These are phyloP conservation scores for Claviceps sorghi DNA, from an alignment of 2,329 filamentous ascomycete genomes.

Conservation along the genomic window DNA sequence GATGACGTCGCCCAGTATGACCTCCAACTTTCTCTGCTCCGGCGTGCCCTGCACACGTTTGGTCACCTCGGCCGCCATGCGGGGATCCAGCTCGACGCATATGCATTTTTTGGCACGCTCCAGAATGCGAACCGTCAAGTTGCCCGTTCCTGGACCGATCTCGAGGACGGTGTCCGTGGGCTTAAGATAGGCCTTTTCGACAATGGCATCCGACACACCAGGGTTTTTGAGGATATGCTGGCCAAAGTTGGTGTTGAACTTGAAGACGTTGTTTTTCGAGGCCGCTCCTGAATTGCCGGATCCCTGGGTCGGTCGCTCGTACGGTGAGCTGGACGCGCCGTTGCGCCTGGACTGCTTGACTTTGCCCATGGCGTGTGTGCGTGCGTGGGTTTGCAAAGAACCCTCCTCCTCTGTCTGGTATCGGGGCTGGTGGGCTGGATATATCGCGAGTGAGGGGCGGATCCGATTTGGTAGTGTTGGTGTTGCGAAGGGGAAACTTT, in stretches of 20 bases:
- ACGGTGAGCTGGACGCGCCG: conserved; percentile 26
- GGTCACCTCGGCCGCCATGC: conserved; percentile 91
- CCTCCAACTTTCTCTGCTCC: conserved; percentile 67
- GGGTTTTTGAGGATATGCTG: conserved; percentile 87
- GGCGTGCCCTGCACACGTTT: conserved; percentile 88
- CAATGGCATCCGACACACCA: conserved; percentile 60
- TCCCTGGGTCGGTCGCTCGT: conserved; percentile 23
- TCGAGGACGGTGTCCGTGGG: conserved; percentile 84
- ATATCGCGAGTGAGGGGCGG: conserved; percentile 1
- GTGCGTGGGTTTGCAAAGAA: background rate
- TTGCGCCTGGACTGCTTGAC: conserved; percentile 37
- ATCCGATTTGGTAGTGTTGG: background rate
- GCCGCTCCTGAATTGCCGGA: conserved; percentile 4
- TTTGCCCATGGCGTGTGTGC: conserved; percentile 33
- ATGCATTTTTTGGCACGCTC: conserved; percentile 71
- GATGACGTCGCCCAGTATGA: conserved; percentile 75
- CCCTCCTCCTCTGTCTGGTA: background rate
- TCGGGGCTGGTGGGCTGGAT: background rate
- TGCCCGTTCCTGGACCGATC: conserved; percentile 80
- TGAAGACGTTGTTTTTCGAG: conserved; percentile 75
- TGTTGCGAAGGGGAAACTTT: conserved; percentile 2
- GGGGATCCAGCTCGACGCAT: conserved; percentile 82
- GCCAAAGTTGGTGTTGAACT: conserved; percentile 85
- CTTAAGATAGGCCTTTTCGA: conserved; percentile 69
- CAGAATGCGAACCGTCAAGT: conserved; percentile 77